phyloP scores from a whole-genome alignment of 306 rosid species.

The Quillaja saponaria region DNA sequence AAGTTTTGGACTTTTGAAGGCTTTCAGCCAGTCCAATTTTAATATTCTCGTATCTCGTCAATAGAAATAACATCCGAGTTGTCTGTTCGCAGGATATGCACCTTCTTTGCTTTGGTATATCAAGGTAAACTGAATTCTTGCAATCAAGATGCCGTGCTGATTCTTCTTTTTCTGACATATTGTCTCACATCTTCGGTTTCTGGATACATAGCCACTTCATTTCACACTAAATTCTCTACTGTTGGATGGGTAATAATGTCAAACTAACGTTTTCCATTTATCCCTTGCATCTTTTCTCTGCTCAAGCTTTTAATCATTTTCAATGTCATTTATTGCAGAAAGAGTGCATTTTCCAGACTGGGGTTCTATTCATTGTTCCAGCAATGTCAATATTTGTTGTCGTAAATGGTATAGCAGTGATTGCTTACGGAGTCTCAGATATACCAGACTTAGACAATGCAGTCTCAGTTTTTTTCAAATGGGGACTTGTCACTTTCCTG shows the following conservation, averaged over 20 bases:
- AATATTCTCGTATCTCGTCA: not conserved
- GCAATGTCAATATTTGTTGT: not conserved
- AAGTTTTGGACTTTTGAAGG: not conserved
- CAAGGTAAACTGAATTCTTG: not conserved
- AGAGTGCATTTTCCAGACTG: slow-evolving; percentile 31
- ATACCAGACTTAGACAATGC: not conserved
- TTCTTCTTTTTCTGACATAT: not conserved
- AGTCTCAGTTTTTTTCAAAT: not conserved
- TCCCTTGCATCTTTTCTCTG: not conserved
- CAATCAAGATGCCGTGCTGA: not conserved
- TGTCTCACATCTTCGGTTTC: slow-evolving; percentile 13
- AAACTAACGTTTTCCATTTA: not conserved
- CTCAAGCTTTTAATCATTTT: not conserved
- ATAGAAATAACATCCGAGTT: not conserved
- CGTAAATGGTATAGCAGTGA: not conserved
- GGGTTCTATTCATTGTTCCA: slow-evolving; percentile 21
- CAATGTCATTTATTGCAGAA: slow-evolving; percentile 13
- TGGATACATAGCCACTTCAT: slow-evolving; percentile 21
- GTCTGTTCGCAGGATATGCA: not conserved
- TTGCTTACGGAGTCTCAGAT: not conserved
- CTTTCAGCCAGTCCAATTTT: not conserved
- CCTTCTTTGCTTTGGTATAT: not conserved
- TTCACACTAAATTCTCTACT: slow-evolving; percentile 16
- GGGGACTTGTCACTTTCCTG: not conserved
- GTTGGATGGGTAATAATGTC: slow-evolving; percentile 8